Evolutionary conservation across 192 early-diverging fungal species (phyloP).

Genomic region (Globomyces pollinis-pini): DNA sequence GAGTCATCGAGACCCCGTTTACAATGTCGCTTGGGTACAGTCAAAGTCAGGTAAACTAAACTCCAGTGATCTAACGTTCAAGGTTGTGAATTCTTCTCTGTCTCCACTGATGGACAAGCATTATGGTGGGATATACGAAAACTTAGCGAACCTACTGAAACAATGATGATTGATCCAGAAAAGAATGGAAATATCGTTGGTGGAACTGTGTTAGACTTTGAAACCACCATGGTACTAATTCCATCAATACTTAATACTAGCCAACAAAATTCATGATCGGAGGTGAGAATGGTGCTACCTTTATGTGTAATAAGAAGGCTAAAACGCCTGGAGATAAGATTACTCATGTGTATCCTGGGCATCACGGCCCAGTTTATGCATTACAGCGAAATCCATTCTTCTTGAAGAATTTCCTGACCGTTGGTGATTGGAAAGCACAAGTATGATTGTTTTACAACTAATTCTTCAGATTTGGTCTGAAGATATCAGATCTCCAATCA

Average conservation of each 20-base stretch:
- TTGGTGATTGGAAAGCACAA: slow-evolving; percentile 56
- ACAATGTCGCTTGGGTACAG: slow-evolving; percentile 50
- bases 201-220: slow-evolving; percentile 54
- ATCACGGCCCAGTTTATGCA: slow-evolving; percentile 50
- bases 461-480: slow-evolving; percentile 59
- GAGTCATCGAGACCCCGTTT: slow-evolving; percentile 52
- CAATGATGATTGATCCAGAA: slow-evolving; percentile 47
- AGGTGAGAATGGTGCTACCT: slow-evolving; percentile 49
- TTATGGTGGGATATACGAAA: slow-evolving; percentile 62
- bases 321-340: slow-evolving; percentile 54
- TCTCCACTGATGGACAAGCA: slow-evolving; percentile 53
- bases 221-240: slow-evolving; percentile 49
- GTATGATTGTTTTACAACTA: too few relatives aligned
- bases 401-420: slow-evolving; percentile 53
- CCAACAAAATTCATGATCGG: slow-evolving; percentile 64
- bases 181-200: slow-evolving; percentile 56
- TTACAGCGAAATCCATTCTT: slow-evolving; percentile 59
- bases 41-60: slow-evolving; percentile 39
- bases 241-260: slow-evolving; percentile 19
- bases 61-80: background rate
- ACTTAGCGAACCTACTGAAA: slow-evolving; percentile 50
- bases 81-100: slow-evolving; percentile 54
- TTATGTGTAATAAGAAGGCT: slow-evolving; percentile 61
- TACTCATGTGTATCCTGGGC: slow-evolving; percentile 50
- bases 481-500: slow-evolving; percentile 50